Percentiles rank a stretch among this genome's conserved stretches.
Conservation (phyloP, 2,329 filamentous ascomycete species). For the Pestalotiopsis sp. region DNA sequence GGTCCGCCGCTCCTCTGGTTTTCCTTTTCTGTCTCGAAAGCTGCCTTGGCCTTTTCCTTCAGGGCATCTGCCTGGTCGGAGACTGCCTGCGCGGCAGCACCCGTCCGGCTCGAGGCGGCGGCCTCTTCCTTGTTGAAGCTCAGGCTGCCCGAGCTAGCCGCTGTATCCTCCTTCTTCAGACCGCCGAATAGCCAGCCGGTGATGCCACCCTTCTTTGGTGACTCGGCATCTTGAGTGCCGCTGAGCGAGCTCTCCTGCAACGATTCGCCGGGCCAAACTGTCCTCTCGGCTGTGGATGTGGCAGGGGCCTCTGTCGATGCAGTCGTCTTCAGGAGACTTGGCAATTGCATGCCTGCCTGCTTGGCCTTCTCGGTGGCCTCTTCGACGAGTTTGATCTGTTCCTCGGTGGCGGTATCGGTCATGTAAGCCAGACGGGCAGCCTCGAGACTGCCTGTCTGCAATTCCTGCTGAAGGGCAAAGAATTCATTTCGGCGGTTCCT, state of each 20-base stretch:
- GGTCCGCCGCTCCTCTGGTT: constrained; percentile 51
- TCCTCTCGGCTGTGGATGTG: constrained; percentile 18
- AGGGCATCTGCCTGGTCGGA: constrained; percentile 33
- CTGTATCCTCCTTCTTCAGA: constrained; percentile 36
- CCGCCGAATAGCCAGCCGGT: constrained; percentile 39
- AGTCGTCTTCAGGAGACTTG: constrained; percentile 42
- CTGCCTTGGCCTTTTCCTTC: constrained; percentile 40
- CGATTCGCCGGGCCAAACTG: constrained; percentile 24
- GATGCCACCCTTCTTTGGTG: constrained; percentile 24
- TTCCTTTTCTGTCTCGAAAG: constrained; percentile 50
- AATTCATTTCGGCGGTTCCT: constrained; percentile 60
- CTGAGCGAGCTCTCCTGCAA: constrained; percentile 20
- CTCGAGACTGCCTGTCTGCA: constrained; percentile 55
- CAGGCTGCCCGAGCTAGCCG: constrained; percentile 10
- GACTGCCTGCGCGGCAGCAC: constrained; percentile 28
- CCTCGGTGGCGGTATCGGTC: constrained; percentile 55
- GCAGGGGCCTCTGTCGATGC: constrained; percentile 15
- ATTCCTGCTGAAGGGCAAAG: constrained; percentile 52
- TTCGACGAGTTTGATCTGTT: constrained; percentile 57
- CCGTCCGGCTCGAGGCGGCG: constrained; percentile 26
- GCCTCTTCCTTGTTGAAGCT: constrained; percentile 32
- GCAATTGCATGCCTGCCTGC: constrained; percentile 45
- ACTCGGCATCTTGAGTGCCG: constrained; percentile 15
- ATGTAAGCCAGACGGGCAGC: constrained; percentile 61
- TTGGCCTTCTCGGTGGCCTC: constrained; percentile 52